Conservation (phyloP, 1,284 basidiomycete genomes). For the Trichosporon sp. region DNA sequence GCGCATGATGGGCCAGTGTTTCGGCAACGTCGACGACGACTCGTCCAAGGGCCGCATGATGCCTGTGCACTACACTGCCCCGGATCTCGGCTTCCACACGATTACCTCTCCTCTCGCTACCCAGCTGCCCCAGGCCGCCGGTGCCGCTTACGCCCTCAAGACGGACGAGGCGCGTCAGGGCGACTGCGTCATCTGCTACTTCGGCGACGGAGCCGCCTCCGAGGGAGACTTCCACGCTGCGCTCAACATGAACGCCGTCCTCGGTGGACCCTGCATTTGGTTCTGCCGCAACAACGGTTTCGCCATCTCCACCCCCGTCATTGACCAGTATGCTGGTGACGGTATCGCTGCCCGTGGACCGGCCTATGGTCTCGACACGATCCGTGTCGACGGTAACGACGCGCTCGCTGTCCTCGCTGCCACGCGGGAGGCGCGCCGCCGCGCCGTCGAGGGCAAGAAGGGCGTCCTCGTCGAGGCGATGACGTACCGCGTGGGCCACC, state of each 20-base stretch:
- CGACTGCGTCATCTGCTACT: constrained; percentile 84
- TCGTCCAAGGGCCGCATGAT: constrained; percentile 84
- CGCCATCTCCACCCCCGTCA: constrained; percentile 88
- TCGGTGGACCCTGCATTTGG: constrained; percentile 57
- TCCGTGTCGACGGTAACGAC: constrained; percentile 93
- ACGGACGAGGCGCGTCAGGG: constrained; percentile 72
- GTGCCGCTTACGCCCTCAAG: constrained; percentile 85
- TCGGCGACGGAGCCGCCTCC: constrained; percentile 69
- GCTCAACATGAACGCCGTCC: constrained; percentile 59
- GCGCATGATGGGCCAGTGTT: constrained; percentile 81
- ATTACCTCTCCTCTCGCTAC: constrained; percentile 94
- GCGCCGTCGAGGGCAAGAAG: constrained; percentile 76
- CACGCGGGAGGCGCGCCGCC: constrained; percentile 72
- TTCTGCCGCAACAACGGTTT: constrained; percentile 63
- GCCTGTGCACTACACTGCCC: constrained; percentile 88
- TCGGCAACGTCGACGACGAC: constrained; percentile 79
- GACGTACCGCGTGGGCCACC: constrained; percentile 92
- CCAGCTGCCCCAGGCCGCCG: constrained; percentile 93
- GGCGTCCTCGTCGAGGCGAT: constrained; percentile 89
- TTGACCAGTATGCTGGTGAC: constrained; percentile 88
- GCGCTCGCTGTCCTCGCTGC: constrained; percentile 82
- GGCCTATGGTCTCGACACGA: constrained; percentile 88
- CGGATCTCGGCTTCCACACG: constrained; percentile 82
- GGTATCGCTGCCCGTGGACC: constrained; percentile 91
- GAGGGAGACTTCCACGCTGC: constrained; percentile 64